Percentiles rank a stretch among this genome's conserved stretches.
Conservation (phyloP, 257 asterid genomes). For the Ocimum tenuiflorum region DNA sequence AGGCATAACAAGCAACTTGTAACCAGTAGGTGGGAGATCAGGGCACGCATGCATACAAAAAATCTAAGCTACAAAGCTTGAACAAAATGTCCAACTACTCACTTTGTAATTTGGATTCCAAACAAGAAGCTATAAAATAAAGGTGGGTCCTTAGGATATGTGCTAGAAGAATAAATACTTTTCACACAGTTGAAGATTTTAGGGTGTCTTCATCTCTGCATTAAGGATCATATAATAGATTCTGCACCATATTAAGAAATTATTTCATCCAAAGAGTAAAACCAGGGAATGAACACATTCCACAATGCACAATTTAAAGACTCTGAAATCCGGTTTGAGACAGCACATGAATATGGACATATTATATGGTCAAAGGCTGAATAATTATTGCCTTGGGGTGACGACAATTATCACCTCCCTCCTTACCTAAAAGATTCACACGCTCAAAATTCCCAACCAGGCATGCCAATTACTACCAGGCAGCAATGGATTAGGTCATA, state of each 20-base stretch:
- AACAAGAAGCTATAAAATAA: background rate
- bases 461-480: constrained; percentile 1
- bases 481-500: background rate
- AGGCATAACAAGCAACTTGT: constrained; percentile 6
- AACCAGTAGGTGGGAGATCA: constrained; percentile 7
- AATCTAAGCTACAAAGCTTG: background rate
- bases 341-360: background rate
- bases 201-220: background rate
- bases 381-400: background rate
- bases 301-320: background rate
- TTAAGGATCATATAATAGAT: background rate
- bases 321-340: background rate
- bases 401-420: background rate
- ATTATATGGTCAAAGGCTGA: background rate
- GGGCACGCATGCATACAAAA: background rate
- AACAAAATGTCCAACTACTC: background rate
- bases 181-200: background rate
- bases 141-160: background rate
- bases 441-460: constrained; percentile 13
- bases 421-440: constrained; percentile 2
- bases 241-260: background rate
- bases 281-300: too few species aligned
- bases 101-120: background rate
- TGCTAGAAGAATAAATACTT: background rate
- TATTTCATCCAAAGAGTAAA: background rate